Percentiles rank a stretch among this genome's conserved stretches.
Conservation (phyloP, 2,329 filamentous ascomycete species). For the Pyrenochaeta sp. region DNA sequence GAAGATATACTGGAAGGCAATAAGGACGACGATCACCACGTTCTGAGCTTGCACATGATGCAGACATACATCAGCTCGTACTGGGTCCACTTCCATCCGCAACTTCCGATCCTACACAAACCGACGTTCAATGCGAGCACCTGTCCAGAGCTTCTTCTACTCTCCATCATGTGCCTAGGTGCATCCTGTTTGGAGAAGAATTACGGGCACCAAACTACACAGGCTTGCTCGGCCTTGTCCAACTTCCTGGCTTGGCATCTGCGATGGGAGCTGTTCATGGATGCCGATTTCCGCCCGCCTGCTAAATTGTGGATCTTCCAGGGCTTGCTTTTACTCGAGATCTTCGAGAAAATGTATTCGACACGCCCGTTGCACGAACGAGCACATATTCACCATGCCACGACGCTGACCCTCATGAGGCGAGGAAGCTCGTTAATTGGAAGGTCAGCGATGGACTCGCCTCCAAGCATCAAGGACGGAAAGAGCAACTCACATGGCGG, state of each 20-base stretch:
- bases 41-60: conserved; percentile 91
- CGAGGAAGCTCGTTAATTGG: conserved; percentile 91
- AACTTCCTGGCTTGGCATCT: conserved; percentile 93
- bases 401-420: conserved; percentile 93
- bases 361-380: conserved; percentile 91
- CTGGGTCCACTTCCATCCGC: conserved; percentile 93
- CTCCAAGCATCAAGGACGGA: conserved; percentile 75
- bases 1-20: conserved; percentile 82
- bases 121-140: conserved; percentile 91
- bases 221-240: conserved; percentile 81
- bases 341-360: conserved; percentile 98
- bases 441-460: conserved; percentile 82
- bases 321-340: conserved; percentile 83
- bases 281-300: conserved; percentile 86
- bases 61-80: conserved; percentile 88
- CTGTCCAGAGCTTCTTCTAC: conserved; percentile 82
- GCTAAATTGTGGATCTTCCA: conserved; percentile 98
- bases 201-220: conserved; percentile 76
- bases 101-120: conserved; percentile 92
- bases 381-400: conserved; percentile 96
- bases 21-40: conserved; percentile 67
- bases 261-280: conserved; percentile 96
- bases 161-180: conserved; percentile 92
- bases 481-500: conserved; percentile 57
- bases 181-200: conserved; percentile 87